Evolutionary conservation across 1,284 basidiomycete species (phyloP), one percentile per base, ranked within the genome.

Genomic region (Grifola frondosa): DNA sequence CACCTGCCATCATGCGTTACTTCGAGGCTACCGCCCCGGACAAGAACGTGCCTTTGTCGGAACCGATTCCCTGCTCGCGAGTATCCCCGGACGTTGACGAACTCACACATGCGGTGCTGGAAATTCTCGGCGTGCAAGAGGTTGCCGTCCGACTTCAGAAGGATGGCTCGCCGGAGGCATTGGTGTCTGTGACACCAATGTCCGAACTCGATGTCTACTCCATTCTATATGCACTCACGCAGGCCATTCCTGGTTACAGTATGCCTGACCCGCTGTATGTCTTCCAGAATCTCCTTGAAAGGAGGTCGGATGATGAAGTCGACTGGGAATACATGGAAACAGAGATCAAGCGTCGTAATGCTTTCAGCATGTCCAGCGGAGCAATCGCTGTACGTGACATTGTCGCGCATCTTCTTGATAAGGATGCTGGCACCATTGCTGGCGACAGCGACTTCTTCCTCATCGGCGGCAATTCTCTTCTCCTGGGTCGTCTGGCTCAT

Each of bases 101-200:
- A 0, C 62, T 83, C 13, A 70, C 77, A 49, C 60, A 63, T 1
- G 74, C 73, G 1, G 52, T 85, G 6, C 62, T 70, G 7, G 56
- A 62, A 3, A 62, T 77, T 10, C 50, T 63, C 2, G 73, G 71
- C 26, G 70, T 83, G 11, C 43, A 59, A 8, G 80, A 82, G 36
- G 76, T 77, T 46, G 66, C 77, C 22, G 40, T 69, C 23, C 65
- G 66, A 22, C 35, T 52, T n/a, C 53, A 57, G 3, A 43, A 52
- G 4, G 66, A 70, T 34, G 66, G 64, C 12, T 46, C 59, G 9
- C 52, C 62, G 6, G 67, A 69, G 41, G 69, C 65, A 2, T 69
- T 69, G 48, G 50, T 73, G 11, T 63, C 61, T 15, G 52, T 61
- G 7, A 48, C 45, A 15, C 22, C 50, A 6, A 40, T 48, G 3